A percentile compares a stretch with the other conserved stretches of the same genome.
These are phyloP conservation scores for Moringa oleifera DNA, from an alignment of 345 rosid species.

Conservation along the genomic window DNA sequence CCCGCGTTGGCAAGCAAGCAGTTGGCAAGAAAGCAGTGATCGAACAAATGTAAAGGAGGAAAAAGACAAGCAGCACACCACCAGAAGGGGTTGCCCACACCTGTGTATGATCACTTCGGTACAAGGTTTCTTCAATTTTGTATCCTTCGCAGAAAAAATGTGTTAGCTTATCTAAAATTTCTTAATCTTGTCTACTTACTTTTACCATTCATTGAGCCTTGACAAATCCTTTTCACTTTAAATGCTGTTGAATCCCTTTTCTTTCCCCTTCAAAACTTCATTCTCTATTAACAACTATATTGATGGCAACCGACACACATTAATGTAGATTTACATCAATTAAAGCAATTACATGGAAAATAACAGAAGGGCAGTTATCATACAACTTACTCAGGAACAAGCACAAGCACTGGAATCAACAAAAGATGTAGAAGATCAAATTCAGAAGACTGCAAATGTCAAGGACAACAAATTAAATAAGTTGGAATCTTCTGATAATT, in stretches of 20 bases:
- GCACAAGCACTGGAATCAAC: too few species aligned
- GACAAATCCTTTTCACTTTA: background rate
- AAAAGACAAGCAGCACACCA: background rate
- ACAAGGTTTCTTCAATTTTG: background rate
- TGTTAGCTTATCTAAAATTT: background rate
- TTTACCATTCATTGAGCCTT: background rate
- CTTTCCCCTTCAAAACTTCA: background rate
- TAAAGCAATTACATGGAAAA: background rate
- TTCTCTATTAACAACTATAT: background rate
- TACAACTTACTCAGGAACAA: too few species aligned
- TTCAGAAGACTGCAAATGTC: background rate
- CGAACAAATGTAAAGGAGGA: background rate
- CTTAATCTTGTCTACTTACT: background rate
- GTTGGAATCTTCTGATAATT: background rate
- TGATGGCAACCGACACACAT: background rate
- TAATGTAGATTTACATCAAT: background rate
- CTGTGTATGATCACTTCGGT: background rate
- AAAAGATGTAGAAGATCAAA: background rate
- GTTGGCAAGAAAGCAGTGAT: slow-evolving; percentile 7
- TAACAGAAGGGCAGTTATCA: too few species aligned
- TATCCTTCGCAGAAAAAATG: background rate
- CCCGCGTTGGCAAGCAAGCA: slow-evolving; percentile 6
- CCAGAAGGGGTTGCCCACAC: background rate
- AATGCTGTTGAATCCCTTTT: background rate
- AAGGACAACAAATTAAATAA: background rate